A percentile compares a stretch with the other conserved stretches of the same genome.
These are phyloP conservation scores for Sclerotinia glacialis DNA, from an alignment of 2,329 filamentous ascomycete genomes.

Conservation along the genomic window DNA sequence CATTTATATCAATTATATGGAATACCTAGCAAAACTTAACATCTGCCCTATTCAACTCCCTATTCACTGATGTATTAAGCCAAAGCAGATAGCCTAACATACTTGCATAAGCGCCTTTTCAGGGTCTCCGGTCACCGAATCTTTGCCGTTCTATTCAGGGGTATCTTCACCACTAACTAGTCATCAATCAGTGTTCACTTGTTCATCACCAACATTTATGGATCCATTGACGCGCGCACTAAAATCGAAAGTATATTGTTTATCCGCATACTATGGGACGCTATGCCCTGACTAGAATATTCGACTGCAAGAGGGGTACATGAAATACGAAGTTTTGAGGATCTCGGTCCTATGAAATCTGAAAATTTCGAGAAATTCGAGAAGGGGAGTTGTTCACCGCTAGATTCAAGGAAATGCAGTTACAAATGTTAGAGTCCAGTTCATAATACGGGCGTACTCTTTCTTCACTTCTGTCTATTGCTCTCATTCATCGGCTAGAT, in stretches of 20 bases:
- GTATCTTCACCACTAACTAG: not conserved
- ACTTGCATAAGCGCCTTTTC: not conserved
- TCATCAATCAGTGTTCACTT: too few species aligned
- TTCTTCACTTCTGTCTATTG: not conserved
- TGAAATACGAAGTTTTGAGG: conserved; percentile 3
- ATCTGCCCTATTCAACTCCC: not conserved
- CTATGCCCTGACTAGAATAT: not conserved
- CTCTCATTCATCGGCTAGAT: not conserved
- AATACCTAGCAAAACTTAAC: not conserved
- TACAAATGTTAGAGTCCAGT: not conserved
- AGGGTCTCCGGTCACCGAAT: not conserved
- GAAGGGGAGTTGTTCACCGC: conserved; percentile 6
- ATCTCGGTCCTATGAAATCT: not conserved
- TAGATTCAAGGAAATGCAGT: not conserved
- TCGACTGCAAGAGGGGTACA: not conserved
- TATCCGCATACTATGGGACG: not conserved
- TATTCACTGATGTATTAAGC: not conserved
- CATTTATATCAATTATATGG: not conserved
- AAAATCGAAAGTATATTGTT: not conserved
- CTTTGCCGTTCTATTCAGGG: conserved; percentile 1
- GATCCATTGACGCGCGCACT: conserved; percentile 6
- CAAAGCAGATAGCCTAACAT: not conserved
- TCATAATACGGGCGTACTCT: not conserved
- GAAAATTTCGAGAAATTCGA: not conserved
- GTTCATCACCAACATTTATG: conserved; percentile 8